phyloP scores from a whole-genome alignment of 129 eudicot species.

The Erigeron canadensis region DNA sequence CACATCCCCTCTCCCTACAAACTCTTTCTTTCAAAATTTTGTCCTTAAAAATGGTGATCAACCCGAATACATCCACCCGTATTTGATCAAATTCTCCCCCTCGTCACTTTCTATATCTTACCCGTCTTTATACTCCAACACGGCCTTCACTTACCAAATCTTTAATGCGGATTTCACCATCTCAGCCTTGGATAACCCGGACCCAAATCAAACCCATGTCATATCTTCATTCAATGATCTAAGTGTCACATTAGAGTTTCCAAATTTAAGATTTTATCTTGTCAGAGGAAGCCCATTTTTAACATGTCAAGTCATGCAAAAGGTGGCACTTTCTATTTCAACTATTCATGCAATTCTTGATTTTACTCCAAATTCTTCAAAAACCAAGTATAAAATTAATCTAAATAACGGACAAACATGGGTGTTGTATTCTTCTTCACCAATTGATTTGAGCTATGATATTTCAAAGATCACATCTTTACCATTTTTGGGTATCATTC shows the following conservation, averaged over 20 bases:
- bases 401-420: constrained; percentile 83
- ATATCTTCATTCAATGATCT: constrained; percentile 70
- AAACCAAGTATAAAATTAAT: constrained; percentile 59
- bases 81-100: constrained; percentile 54
- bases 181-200: constrained; percentile 40
- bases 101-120: constrained; percentile 63
- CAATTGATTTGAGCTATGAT: constrained; percentile 53
- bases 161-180: constrained; percentile 72
- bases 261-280: constrained; percentile 67
- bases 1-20: constrained; percentile 82
- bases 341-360: constrained; percentile 77
- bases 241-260: constrained; percentile 73
- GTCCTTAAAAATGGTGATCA: constrained; percentile 90
- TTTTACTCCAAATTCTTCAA: constrained; percentile 45
- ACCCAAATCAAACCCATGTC: constrained; percentile 54
- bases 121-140: constrained; percentile 57
- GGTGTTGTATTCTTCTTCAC: constrained; percentile 74
- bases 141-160: constrained; percentile 61
- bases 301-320: constrained; percentile 50
- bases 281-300: constrained; percentile 84
- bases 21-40: constrained; percentile 85
- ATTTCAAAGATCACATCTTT: constrained; percentile 50
- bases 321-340: constrained; percentile 44
- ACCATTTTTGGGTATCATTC: constrained; percentile 65
- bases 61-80: constrained; percentile 90